Percentiles rank a stretch among this genome's conserved stretches.
Evolutionary conservation across 2,329 filamentous ascomycete species (phyloP).

Genomic region (Pseudopyrenochaeta lycopersici): DNA sequence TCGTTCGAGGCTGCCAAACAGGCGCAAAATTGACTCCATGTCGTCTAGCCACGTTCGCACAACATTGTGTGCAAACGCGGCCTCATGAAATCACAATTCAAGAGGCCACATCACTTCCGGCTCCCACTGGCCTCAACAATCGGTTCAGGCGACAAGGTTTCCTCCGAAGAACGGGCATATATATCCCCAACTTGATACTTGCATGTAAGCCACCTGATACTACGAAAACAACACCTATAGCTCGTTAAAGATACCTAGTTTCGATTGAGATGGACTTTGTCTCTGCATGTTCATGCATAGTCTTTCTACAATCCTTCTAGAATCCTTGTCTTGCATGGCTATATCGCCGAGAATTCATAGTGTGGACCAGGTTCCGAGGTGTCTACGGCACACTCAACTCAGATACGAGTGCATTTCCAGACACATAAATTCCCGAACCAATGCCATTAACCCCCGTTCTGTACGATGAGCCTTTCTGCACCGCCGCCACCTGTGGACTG

Average conservation of each 20-base stretch:
- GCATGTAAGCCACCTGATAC: neutral
- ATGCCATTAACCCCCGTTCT: too few species aligned
- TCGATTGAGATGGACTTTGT: neutral
- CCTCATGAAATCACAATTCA: neutral
- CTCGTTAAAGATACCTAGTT: neutral
- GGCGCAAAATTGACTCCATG: too few species aligned
- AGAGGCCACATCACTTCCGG: neutral
- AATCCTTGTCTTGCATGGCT: neutral
- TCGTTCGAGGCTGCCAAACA: too few species aligned
- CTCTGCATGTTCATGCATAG: neutral
- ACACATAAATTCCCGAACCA: too few species aligned
- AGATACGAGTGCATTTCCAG: neutral
- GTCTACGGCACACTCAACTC: neutral
- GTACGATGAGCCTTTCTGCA: too few species aligned
- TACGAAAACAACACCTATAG: neutral
- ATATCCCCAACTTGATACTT: neutral
- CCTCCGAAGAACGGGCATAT: neutral
- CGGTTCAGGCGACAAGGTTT: neutral
- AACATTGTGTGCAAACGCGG: too few species aligned
- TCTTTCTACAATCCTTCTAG: conserved; percentile 1
- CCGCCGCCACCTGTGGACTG: too few species aligned
- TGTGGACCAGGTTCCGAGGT: neutral
- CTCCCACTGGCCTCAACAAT: neutral
- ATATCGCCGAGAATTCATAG: neutral
- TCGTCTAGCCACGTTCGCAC: too few species aligned